These are phyloP conservation scores for Phycomyces nitens DNA, from an alignment of 192 early-diverging fungal genomes.

Conservation along the genomic window DNA sequence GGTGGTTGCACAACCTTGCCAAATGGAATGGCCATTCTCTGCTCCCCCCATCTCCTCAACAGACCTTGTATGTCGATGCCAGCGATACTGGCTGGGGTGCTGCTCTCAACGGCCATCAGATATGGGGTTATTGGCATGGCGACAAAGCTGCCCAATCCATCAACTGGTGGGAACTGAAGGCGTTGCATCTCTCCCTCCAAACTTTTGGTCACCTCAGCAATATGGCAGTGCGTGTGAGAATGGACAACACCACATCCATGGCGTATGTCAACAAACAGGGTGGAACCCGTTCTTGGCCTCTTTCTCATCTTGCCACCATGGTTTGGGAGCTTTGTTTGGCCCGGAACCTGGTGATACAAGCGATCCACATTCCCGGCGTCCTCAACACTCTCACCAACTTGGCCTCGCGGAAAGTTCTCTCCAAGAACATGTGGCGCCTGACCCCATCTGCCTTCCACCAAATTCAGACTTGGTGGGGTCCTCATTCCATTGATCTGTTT, in stretches of 20 bases:
- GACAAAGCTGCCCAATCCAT: constrained; percentile 17
- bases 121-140: constrained; percentile 16
- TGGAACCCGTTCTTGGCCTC: constrained; percentile 8
- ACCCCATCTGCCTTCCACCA: not conserved
- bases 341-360: not conserved
- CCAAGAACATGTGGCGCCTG: constrained; percentile 12
- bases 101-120: not conserved
- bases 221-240: not conserved
- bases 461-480: not conserved
- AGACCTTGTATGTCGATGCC: no score
- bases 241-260: constrained; percentile 11
- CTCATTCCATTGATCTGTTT: constrained; percentile 12
- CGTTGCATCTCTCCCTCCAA: not conserved
- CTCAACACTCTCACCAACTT: constrained; percentile 1
- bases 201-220: not conserved
- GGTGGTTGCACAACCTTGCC: constrained; percentile 8
- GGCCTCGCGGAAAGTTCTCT: not conserved
- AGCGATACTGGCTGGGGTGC: constrained; percentile 28
- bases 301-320: constrained; percentile 20
- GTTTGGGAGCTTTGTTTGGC: constrained; percentile 3
- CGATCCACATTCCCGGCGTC: no score
- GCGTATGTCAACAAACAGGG: constrained; percentile 18
- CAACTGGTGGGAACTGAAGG: constrained; percentile 32
- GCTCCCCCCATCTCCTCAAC: constrained; percentile 12
- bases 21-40: constrained; percentile 26